Evolutionary conservation across 352 stramenopile genomes (phyloP), one percentile per base, ranked within the genome.

Genomic region (Phytopythium delawarense): DNA sequence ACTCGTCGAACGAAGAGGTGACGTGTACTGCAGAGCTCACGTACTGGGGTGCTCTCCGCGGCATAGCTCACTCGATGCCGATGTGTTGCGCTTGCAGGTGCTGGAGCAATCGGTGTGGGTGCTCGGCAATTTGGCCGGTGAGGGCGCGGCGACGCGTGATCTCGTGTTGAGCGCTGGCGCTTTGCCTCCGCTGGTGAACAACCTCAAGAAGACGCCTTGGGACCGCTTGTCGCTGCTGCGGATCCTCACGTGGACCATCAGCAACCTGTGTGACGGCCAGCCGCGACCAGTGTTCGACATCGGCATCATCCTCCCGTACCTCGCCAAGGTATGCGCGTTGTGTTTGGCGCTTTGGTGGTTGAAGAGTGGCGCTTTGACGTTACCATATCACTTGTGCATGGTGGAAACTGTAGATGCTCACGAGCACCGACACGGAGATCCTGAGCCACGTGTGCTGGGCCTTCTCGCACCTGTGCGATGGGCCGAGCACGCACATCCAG

Each of bases 391-490:
- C 5, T 28, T 51, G 7, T 51, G 45, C 42, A 28, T 28, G 25
- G 25, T 2, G 25, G 25, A 28, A 49, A 56, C 4, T 72, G 53
- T 72, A 94, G 74, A 94, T 99, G 81, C 77, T 99, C 7, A 87
- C 91, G 34, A 97, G 88, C 58, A 88, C 90, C 7, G 97, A 99
- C 75, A 92, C 92, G 20, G 96, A 99, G 77, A 97, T 99, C 57
- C 75, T 98, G 61, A 95, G 85, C 57, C 88, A 96, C 51, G 87
- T 98, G 13, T 99, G 96, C 63, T 99, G 96, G 94, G 96, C 97
- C 16, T 93, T 99, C 49, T 98, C 89, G 61, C 96, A 99, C 76
- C 72, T 99, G 53, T 99, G 96, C 62, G 97, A 99, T 71, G 97
- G 96, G 6, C 96, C 96, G 5, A 96, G 89, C 54, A 97, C 92